Evolutionary conservation across 345 rosid species (phyloP), one percentile per base, ranked within the genome.

Genomic region (Gossypium stocksii): DNA sequence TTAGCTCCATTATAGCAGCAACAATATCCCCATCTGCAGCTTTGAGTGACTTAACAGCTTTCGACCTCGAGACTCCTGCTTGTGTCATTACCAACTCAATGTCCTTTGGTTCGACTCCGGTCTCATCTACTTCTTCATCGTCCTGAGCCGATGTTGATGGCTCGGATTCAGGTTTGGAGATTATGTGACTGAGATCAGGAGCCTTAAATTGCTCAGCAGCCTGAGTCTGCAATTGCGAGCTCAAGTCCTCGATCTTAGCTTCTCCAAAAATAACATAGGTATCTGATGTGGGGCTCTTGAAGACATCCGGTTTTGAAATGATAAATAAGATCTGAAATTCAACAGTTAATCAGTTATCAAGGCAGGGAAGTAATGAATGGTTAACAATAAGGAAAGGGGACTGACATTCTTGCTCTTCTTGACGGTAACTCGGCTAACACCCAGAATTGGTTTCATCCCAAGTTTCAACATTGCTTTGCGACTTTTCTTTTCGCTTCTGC

Each of bases 21-120:
- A 92, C 95, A 12, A 92, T 92, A 80, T 92, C 95, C 1, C 95
- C 97, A 72, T 87, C 71, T 3, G 90, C 84, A 14, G 86, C 85
- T 85, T 92, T 92, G 77, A 92, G 90, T 25, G 97, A 88, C 76
- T 82, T 89, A 8, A 92, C 93, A 1, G 97, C 95, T 77, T 76
- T 90, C 17, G 86, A 64, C 82, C 85, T 85, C 1, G 91, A 80
- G 58, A 92, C 97, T 79, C 93, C 93, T 9, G 95, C 97, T 85
- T 92, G 97, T 27, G 95, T 92, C 93, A 92, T 89, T 76, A 92
- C 97, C 83, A 92, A 77, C 80, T 90, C 95, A 9, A 90, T 89
- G 76, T 92, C 97, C 85, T 87, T 89, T 0, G 95, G 93, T 85
- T 92, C 97, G 17, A 90, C 93, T 19, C 88, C 97, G 3, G 86